Base-by-base conservation (phyloP, 176 grass and related monocot species). In the Ensete glaucum region DNA sequence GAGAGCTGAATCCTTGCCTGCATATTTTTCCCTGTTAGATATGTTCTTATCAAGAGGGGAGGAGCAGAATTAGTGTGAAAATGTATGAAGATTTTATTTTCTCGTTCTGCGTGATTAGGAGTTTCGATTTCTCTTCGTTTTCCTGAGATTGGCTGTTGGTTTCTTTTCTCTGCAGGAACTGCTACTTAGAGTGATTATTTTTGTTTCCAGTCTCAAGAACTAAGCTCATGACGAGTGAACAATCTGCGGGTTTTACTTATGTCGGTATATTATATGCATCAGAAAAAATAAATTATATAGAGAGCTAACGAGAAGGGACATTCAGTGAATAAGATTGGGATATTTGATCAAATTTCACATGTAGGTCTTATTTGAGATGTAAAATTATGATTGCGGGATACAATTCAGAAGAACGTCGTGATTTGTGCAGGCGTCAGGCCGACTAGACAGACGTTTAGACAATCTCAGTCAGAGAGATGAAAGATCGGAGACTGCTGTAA, bases 41-140 rank as follows among this genome's bases (percentile, higher is more conserved):
- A n/a, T 20, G 15, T 69, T 69, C 29, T 69, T 69, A 69, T 69
- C 23, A 69, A 69, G 66, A 69, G 34, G 50, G 66, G 66, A 69
- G 66, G 66, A 69, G 66, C 66, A 69, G 6, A 69, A 15, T 69
- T 69, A 69, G 66, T 69, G 66, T 69, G 66, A 69, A 69, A 69
- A 69, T 69, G 66, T 69, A 69, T 10, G 17, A 0, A 50, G 8
- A 17, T n/a, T 69, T 69, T 69, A 9, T 63, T 11, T 63, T 20
- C 29, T 69, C 12, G 14, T 49, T 12, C 11, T 48, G 66, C 14
- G 1, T 50, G 66, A 43, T 15, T 69, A 49, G 66, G 66, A 69
- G 8, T 69, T 43, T 14, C 65, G 43, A 43, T 68, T 34, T 69
- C 66, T 3, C 62, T 16, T 2, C n/a, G 14, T 48, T 16, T 69